Evolutionary conservation across 1,284 basidiomycete genomes (phyloP).

Genomic region (Volvariella volvacea): DNA sequence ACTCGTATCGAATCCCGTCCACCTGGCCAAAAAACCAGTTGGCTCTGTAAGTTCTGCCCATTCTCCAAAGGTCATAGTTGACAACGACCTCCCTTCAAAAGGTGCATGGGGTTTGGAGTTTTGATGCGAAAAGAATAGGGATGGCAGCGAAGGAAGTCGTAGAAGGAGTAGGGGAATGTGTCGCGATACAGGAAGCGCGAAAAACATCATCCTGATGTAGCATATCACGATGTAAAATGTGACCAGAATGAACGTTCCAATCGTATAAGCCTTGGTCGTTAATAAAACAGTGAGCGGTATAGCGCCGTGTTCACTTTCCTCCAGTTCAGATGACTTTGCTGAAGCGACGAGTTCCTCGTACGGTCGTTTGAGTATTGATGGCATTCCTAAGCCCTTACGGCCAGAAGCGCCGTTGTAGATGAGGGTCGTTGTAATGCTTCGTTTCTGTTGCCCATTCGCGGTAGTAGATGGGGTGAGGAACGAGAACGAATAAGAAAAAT

Average conservation of each 20-base stretch:
- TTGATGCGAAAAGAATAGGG: too few relatives aligned
- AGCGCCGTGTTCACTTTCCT: not conserved
- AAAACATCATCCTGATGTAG: slow-evolving; percentile 8
- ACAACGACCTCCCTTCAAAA: too few relatives aligned
- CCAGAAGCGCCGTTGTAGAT: slow-evolving; percentile 66
- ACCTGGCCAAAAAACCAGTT: slow-evolving; percentile 26
- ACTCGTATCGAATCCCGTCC: slow-evolving; percentile 33
- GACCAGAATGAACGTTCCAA: not conserved
- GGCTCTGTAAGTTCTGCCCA: slow-evolving; percentile 42
- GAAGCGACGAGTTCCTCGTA: too few relatives aligned
- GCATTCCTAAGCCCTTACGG: slow-evolving; percentile 44
- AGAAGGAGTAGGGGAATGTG: slow-evolving; percentile 9
- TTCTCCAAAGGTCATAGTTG: slow-evolving; percentile 41
- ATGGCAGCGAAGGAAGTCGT: too few relatives aligned
- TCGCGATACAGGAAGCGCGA: slow-evolving; percentile 2
- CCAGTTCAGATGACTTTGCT: slow-evolving; percentile 3
- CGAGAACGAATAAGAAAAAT: slow-evolving; percentile 71
- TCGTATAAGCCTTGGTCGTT: not conserved
- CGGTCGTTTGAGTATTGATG: slow-evolving; percentile 29
- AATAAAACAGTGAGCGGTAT: not conserved
- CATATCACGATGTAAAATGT: slow-evolving; percentile 8
- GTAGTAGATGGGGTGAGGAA: slow-evolving; percentile 22
- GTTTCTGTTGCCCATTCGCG: slow-evolving; percentile 11
- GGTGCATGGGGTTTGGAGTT: too few relatives aligned
- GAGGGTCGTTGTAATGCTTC: slow-evolving; percentile 38